A percentile compares a stretch with the other conserved stretches of the same genome.
Evolutionary conservation across 306 rosid genomes (phyloP).

Genomic region (Acmispon strigosus): DNA sequence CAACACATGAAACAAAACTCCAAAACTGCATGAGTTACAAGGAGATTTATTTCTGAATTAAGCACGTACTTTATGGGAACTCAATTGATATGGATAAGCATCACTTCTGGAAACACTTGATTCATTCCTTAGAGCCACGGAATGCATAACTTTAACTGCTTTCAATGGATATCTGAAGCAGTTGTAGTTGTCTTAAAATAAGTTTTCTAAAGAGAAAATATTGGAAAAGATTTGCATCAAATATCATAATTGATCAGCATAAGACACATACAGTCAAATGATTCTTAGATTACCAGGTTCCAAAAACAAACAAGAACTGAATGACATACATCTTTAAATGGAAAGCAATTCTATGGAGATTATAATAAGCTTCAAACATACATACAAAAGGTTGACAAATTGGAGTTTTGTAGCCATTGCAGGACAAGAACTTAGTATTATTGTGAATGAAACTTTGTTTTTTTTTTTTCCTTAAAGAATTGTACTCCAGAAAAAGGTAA

Average conservation of each 20-base stretch:
- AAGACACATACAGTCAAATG: background rate
- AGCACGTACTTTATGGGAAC: slow-evolving; percentile 41
- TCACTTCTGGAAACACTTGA: slow-evolving; percentile 39
- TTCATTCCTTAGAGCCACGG: slow-evolving; percentile 84
- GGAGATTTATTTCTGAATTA: background rate
- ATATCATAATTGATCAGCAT: background rate
- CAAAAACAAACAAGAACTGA: no score
- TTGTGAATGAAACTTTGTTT: slow-evolving; percentile 3
- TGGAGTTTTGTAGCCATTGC: background rate
- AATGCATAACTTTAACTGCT: slow-evolving; percentile 90
- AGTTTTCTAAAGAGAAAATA: slow-evolving; percentile 2
- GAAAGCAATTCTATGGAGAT: no score
- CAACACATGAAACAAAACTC: background rate
- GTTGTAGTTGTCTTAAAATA: slow-evolving; percentile 13
- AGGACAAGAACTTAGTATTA: background rate
- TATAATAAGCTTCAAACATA: background rate
- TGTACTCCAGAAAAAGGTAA: background rate
- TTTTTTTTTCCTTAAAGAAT: background rate
- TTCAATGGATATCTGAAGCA: slow-evolving; percentile 79
- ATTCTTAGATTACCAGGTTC: no score
- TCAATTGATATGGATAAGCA: slow-evolving; percentile 43
- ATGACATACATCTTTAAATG: no score
- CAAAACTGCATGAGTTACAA: background rate
- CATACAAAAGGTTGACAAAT: background rate
- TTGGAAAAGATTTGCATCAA: background rate